Conservation (phyloP, 139 green algal species). For the Chlorella sp. region DNA sequence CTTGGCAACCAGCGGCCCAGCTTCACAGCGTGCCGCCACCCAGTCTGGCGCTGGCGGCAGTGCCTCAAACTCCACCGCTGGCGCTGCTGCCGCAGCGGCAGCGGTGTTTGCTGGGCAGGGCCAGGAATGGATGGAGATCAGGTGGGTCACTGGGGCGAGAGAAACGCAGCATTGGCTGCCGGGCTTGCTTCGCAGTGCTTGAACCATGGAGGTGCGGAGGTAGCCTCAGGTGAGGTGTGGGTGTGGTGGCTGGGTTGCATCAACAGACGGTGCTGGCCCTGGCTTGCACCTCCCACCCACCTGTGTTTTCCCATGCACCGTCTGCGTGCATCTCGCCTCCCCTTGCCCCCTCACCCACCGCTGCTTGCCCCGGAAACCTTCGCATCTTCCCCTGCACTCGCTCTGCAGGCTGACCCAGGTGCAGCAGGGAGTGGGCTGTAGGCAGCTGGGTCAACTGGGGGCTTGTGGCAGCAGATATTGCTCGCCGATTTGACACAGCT, state of each 20-base stretch:
- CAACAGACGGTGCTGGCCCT: no score
- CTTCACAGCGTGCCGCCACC: neutral
- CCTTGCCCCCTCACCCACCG: neutral
- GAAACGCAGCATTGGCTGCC: neutral
- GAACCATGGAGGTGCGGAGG: no score
- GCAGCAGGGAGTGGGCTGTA: no score
- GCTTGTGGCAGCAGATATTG: no score
- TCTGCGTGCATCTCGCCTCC: neutral
- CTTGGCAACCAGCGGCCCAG: neutral
- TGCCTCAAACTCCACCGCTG: neutral
- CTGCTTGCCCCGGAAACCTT: no score
- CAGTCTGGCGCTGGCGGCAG: neutral
- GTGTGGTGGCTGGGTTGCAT: no score
- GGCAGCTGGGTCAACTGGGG: no score
- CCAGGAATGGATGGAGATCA: slow-evolving; percentile 20
- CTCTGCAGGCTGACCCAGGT: no score
- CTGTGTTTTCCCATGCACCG: no score
- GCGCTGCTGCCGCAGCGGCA: neutral
- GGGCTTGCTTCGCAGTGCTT: neutral
- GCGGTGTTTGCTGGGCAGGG: neutral
- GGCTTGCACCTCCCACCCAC: no score
- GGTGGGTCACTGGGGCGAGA: neutral
- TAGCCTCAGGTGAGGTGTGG: no score
- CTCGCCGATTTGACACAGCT: no score
- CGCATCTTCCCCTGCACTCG: neutral